These are phyloP conservation scores for Pyrenopolyporus hunteri DNA, from an alignment of 495 filamentous ascomycete species.

Conservation along the genomic window DNA sequence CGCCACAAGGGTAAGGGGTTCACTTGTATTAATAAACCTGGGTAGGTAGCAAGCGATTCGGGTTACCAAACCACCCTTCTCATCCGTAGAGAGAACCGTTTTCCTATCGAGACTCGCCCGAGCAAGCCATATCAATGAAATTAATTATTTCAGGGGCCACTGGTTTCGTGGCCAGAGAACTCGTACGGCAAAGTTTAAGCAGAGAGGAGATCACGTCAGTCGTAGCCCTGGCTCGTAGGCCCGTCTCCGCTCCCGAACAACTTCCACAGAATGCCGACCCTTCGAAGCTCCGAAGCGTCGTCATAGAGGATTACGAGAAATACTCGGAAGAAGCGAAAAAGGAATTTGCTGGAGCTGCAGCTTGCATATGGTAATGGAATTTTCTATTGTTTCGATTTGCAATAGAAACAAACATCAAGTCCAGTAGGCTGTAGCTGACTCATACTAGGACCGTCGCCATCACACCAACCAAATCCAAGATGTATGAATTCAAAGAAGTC, in stretches of 20 bases:
- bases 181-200: constrained; percentile 52
- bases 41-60: too few species aligned
- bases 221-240: constrained; percentile 48
- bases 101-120: too few species aligned
- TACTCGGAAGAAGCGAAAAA: constrained; percentile 49
- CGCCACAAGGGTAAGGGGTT: too few species aligned
- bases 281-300: constrained; percentile 49
- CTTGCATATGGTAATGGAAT: constrained; percentile 57
- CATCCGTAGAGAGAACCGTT: too few species aligned
- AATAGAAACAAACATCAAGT: constrained; percentile 6
- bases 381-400: background rate
- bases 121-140: constrained; percentile 49
- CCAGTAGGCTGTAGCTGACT: constrained; percentile 11
- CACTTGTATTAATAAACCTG: too few species aligned
- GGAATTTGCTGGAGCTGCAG: constrained; percentile 54
- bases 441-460: constrained; percentile 51
- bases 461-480: constrained; percentile 46
- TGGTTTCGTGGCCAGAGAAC: constrained; percentile 54
- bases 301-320: constrained; percentile 48
- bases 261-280: constrained; percentile 24
- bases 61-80: too few species aligned
- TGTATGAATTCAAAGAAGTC: constrained; percentile 48
- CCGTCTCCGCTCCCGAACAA: constrained; percentile 38
- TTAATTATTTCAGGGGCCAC: constrained; percentile 57
- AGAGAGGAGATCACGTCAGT: constrained; percentile 49